Evolutionary conservation across 441 rosid genomes (phyloP).

Genomic region (Melastoma candidum): DNA sequence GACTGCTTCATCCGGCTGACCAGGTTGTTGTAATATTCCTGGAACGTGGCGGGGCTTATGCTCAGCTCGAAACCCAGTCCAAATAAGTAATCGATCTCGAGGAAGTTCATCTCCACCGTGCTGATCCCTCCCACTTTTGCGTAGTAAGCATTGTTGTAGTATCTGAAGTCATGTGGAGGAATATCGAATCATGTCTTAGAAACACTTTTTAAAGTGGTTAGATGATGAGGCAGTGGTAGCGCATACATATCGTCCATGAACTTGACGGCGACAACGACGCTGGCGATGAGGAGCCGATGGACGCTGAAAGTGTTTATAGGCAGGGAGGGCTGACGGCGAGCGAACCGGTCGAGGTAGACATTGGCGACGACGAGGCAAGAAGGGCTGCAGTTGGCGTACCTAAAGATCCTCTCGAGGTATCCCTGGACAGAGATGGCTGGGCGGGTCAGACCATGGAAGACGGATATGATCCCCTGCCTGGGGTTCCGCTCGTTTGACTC

Average conservation of each 20-base stretch:
- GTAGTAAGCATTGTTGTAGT: conserved; percentile 70
- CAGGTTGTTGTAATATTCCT: conserved; percentile 47
- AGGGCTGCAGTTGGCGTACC: conserved; percentile 79
- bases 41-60: conserved; percentile 54
- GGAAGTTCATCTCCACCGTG: conserved; percentile 73
- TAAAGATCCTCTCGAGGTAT: conserved; percentile 76
- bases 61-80: conserved; percentile 69
- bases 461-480: conserved; percentile 36
- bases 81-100: conserved; percentile 78
- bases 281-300: conserved; percentile 74
- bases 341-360: conserved; percentile 71
- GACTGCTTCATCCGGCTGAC: conserved; percentile 35
- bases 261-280: conserved; percentile 75
- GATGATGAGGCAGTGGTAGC: not conserved
- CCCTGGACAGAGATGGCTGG: conserved; percentile 61
- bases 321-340: conserved; percentile 49
- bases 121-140: conserved; percentile 86
- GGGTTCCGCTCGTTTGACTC: conserved; percentile 46
- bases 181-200: not conserved
- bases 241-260: conserved; percentile 96
- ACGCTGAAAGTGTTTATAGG: conserved; percentile 62
- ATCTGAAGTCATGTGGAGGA: conserved; percentile 25
- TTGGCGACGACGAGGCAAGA: conserved; percentile 78
- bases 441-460: conserved; percentile 53
- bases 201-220: not conserved